A percentile compares a stretch with the other conserved stretches of the same genome.
phyloP scores from a whole-genome alignment of 2,329 filamentous ascomycete species.

The Fusarium chlamydosporum region DNA sequence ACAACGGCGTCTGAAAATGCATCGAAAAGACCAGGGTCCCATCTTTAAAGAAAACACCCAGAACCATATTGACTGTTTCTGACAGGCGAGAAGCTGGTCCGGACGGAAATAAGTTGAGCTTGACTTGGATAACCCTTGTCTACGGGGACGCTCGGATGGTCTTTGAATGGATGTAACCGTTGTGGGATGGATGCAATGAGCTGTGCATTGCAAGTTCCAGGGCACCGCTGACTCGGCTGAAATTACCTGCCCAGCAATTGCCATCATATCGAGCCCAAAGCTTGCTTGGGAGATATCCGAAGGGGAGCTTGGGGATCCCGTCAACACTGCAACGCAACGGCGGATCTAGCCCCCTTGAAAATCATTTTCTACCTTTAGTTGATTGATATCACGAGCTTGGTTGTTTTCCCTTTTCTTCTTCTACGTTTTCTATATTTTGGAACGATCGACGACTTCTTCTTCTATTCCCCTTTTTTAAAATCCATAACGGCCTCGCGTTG shows the following conservation, averaged over 20 bases:
- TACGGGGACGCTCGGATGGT: constrained; percentile 33
- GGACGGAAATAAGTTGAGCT: constrained; percentile 26
- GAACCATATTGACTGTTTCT: constrained; percentile 18
- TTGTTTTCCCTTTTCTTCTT: constrained; percentile 11
- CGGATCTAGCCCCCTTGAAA: constrained; percentile 35
- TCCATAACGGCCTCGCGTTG: constrained; percentile 35
- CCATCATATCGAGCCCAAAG: constrained; percentile 38
- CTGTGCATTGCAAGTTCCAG: constrained; percentile 40
- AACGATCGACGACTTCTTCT: background rate
- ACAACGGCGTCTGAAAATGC: constrained; percentile 4
- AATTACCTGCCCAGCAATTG: constrained; percentile 40
- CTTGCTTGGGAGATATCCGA: constrained; percentile 26
- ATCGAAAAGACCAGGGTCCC: constrained; percentile 21
- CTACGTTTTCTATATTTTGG: no score
- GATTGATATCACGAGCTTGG: constrained; percentile 14
- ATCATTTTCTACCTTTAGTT: constrained; percentile 11
- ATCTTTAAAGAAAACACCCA: constrained; percentile 17
- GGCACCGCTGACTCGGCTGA: constrained; percentile 40
- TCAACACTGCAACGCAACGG: constrained; percentile 33
- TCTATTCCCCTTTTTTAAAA: constrained; percentile 3
- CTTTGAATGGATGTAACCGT: constrained; percentile 32
- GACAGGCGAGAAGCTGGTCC: constrained; percentile 27
- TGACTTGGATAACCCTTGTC: constrained; percentile 42
- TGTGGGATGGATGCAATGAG: constrained; percentile 37
- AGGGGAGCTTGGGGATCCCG: constrained; percentile 30